Percentiles rank a stretch among this genome's conserved stretches.
Conservation (phyloP, 1,139 yeast species). For the Magnusiomyces clavatus region DNA sequence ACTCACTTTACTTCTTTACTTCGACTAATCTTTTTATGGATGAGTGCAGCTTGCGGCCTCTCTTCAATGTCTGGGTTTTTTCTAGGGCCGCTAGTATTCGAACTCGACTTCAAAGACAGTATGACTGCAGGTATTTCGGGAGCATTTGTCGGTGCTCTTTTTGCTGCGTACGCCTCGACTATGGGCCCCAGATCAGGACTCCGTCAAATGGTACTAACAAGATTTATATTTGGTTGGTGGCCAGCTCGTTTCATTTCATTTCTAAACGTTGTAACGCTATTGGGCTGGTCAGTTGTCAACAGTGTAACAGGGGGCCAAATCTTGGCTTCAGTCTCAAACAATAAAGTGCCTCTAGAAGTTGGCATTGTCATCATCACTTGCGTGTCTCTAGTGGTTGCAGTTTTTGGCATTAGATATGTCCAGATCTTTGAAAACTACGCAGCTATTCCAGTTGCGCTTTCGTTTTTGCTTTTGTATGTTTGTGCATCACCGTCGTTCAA, state of each 20-base stretch:
- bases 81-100: slow-evolving; percentile 64
- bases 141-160: slow-evolving; percentile 54
- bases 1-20: slow-evolving; percentile 28
- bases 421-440: slow-evolving; percentile 60
- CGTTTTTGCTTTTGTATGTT: slow-evolving; percentile 63
- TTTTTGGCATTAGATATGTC: slow-evolving; percentile 69
- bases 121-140: slow-evolving; percentile 56
- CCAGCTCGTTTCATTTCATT: slow-evolving; percentile 65
- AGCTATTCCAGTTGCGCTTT: slow-evolving; percentile 61
- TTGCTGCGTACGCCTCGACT: slow-evolving; percentile 68
- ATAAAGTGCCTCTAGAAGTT: slow-evolving; percentile 56
- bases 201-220: slow-evolving; percentile 76
- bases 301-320: slow-evolving; percentile 84
- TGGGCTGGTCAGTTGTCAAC: slow-evolving; percentile 83
- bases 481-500: slow-evolving; percentile 51
- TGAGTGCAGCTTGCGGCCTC: slow-evolving; percentile 76
- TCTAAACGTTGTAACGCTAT: slow-evolving; percentile 62
- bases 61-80: slow-evolving; percentile 79
- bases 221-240: slow-evolving; percentile 79
- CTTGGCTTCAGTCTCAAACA: slow-evolving; percentile 53
- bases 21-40: slow-evolving; percentile 68
- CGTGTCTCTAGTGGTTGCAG: slow-evolving; percentile 56
- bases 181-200: slow-evolving; percentile 88
- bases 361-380: slow-evolving; percentile 67
- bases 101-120: slow-evolving; percentile 56